Evolutionary conservation across 2,329 filamentous ascomycete genomes (phyloP).

Genomic region (Verticillium alfalfae): DNA sequence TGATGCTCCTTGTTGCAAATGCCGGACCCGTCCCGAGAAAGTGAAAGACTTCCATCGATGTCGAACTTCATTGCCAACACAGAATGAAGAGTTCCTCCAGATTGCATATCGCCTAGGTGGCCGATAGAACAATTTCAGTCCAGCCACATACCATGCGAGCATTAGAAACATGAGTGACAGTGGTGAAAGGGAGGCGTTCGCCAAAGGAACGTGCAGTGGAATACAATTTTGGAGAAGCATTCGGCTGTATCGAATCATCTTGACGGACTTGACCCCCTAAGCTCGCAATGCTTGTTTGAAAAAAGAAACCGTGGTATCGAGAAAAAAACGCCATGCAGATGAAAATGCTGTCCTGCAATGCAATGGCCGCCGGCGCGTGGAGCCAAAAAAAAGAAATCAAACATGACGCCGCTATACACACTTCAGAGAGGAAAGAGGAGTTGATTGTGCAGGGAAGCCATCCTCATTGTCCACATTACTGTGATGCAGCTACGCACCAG

Average conservation of each 20-base stretch:
- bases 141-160: background rate
- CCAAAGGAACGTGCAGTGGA: background rate
- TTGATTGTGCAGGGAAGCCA: background rate
- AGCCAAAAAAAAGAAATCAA: background rate
- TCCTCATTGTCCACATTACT: conserved; percentile 25
- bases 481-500: conserved; percentile 80
- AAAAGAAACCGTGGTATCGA: conserved; percentile 36
- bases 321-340: conserved; percentile 33
- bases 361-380: conserved; percentile 21
- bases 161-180: background rate
- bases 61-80: too few species aligned
- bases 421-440: conserved; percentile 19
- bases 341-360: conserved; percentile 36
- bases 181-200: background rate
- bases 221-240: background rate
- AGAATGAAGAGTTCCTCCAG: too few species aligned
- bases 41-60: too few species aligned
- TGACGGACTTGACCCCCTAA: background rate
- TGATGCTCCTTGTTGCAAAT: too few species aligned
- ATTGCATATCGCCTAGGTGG: too few species aligned
- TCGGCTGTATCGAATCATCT: background rate
- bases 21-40: too few species aligned
- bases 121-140: too few species aligned
- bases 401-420: background rate
- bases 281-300: conserved; percentile 9